Percentiles rank a stretch among this genome's conserved stretches.
phyloP scores from a whole-genome alignment of 768 basidiomycete species.

The Rhizopogon vulgaris region DNA sequence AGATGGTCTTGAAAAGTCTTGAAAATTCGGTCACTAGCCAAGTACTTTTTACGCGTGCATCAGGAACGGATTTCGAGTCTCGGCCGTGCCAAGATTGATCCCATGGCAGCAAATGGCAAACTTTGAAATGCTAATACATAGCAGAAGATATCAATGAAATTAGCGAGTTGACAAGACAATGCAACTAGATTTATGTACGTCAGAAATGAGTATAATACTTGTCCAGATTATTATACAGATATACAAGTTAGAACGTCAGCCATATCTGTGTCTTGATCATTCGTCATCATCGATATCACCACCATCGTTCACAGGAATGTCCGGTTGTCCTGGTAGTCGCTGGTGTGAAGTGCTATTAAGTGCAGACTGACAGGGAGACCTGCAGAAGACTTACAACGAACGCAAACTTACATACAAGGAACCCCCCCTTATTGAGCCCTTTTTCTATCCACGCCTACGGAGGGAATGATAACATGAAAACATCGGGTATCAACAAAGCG shows the following conservation, averaged over 20 bases:
- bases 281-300: conserved; percentile 4
- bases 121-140: too few species aligned
- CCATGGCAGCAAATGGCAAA: neutral
- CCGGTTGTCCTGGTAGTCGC: conserved; percentile 21
- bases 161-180: neutral
- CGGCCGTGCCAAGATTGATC: neutral
- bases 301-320: conserved; percentile 18
- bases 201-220: neutral
- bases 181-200: neutral
- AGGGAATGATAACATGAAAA: neutral
- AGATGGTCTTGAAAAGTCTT: neutral
- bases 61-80: conserved; percentile 16
- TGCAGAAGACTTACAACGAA: conserved; percentile 53
- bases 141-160: neutral
- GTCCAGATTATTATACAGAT: neutral
- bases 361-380: neutral
- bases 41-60: too few species aligned
- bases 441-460: conserved; percentile 66
- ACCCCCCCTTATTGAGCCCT: conserved; percentile 64
- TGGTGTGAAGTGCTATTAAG: neutral
- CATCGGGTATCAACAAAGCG: neutral
- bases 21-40: too few species aligned
- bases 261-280: neutral
- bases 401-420: conserved; percentile 78
- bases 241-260: neutral